Evolutionary conservation across 768 basidiomycete species (phyloP).

Genomic region (Kwoniella europaea): DNA sequence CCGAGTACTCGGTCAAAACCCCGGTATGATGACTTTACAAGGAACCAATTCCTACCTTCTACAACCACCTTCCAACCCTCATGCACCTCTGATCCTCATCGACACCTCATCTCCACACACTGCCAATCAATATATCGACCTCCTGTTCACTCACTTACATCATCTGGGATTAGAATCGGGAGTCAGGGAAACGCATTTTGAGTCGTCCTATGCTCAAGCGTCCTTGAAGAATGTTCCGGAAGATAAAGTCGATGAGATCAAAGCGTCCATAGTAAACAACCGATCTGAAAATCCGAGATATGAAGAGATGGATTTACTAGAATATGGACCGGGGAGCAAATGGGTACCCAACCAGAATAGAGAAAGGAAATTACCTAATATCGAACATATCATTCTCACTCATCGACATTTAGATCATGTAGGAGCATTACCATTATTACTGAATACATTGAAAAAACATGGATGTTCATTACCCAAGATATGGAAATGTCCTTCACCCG

Average conservation of each 20-base stretch:
- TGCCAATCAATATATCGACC: conserved; percentile 44
- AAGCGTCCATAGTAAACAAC: conserved; percentile 24
- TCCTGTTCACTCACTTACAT: conserved; percentile 44
- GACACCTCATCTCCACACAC: conserved; percentile 55
- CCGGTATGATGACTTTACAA: conserved; percentile 51
- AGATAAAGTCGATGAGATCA: conserved; percentile 33
- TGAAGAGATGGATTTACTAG: conserved; percentile 25
- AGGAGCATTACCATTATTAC: conserved; percentile 73
- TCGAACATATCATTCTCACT: conserved; percentile 89
- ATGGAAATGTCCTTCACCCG: conserved; percentile 54
- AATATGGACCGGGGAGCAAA: conserved; percentile 38
- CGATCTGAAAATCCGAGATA: conserved; percentile 30
- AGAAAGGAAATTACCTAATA: conserved; percentile 60
- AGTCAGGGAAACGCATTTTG: conserved; percentile 46
- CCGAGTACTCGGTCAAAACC: conserved; percentile 51
- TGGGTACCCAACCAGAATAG: conserved; percentile 27
- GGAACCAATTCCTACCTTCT: conserved; percentile 55
- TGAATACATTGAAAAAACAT: conserved; percentile 68
- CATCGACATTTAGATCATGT: conserved; percentile 91
- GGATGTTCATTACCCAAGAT: conserved; percentile 61
- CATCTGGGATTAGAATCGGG: conserved; percentile 50
- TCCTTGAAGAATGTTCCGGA: conserved; percentile 29
- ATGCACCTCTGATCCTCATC: conserved; percentile 50
- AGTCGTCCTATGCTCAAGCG: conserved; percentile 27
- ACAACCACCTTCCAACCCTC: conserved; percentile 48